Conservation (phyloP, 1,284 basidiomycete genomes). For the Lentinus polychrous region DNA sequence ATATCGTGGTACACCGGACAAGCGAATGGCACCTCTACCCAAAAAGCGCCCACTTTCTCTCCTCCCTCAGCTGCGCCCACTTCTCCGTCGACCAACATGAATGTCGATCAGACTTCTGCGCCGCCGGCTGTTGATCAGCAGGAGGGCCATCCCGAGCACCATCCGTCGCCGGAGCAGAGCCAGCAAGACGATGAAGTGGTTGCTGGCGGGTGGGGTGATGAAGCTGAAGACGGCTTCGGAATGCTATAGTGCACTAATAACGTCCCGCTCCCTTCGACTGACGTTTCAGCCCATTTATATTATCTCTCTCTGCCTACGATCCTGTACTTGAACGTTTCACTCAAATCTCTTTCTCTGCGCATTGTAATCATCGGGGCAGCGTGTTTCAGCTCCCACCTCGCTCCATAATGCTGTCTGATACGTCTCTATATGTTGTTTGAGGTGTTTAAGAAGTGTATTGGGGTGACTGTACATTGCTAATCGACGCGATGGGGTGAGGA, state of each 20-base stretch:
- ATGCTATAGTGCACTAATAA: conserved; percentile 37
- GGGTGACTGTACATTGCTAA: no score
- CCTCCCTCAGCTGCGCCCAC: conserved; percentile 15
- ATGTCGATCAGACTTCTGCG: neutral
- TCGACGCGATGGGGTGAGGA: neutral
- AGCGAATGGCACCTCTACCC: conserved; percentile 4
- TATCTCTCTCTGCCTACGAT: no score
- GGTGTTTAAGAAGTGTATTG: neutral
- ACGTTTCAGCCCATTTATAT: no score
- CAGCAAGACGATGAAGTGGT: conserved; percentile 49
- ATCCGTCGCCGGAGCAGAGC: neutral
- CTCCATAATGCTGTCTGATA: no score
- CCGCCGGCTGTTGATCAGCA: conserved; percentile 7
- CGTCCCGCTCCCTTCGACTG: no score
- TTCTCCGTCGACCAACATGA: neutral
- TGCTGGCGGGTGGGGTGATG: conserved; percentile 57
- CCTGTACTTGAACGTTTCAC: no score
- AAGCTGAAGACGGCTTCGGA: conserved; percentile 60
- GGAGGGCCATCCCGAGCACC: conserved; percentile 12
- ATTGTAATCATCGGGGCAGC: no score
- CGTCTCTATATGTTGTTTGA: neutral
- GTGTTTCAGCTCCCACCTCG: no score
- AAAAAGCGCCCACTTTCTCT: conserved; percentile 11
- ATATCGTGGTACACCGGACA: conserved; percentile 55
- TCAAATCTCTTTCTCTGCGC: no score